Evolutionary conservation across 345 rosid species (phyloP), one percentile per base, ranked within the genome.

Genomic region (Brassica rapa): DNA sequence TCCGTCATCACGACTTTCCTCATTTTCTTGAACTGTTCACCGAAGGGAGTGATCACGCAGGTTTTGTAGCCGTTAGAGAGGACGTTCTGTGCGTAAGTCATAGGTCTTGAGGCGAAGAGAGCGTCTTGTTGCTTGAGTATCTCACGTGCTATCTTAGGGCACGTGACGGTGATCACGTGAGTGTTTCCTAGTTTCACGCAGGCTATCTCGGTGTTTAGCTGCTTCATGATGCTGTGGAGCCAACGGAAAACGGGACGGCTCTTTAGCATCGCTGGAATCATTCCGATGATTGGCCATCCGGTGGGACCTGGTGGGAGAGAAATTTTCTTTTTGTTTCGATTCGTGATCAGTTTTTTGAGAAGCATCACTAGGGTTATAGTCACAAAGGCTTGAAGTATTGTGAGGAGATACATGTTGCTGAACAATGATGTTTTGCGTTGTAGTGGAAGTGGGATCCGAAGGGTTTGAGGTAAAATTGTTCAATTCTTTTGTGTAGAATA

Each of bases 11-110:
- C 37, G 2, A 87, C 77, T 68, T 63, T 83, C 76, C 69, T 87
- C 88, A 82, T 86, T 65, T 86, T 86, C 80, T 85, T 84, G 86
- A 86, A 88, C 1, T 86, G 88, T 1, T 84, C 86, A 3, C 84
- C 85, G 15, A 62, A 49, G 0, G 88, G 90, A 0, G 74, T 55
- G 2, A 80, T 14, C 12, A 23, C 66, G 0, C 85, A 73, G 0
- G 87, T 67, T 15, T 72, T 64, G 81, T 74, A 80, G 0, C 85
- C 84, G 16, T 76, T 60, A 21, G 77, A 37, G 37, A 74, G 56
- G 16, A 78, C 19, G 32, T 79, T 72, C 3, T 78, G 74, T 5
- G 86, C 74, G 71, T 75, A 73, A 62, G 78, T 63, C 49, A 78
- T 6, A 4, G 86, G 85, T 35, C 84, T 81, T 6, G 83, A 75